These are phyloP conservation scores for Penicillium pancosmium DNA, from an alignment of 495 filamentous ascomycete species.

Conservation along the genomic window DNA sequence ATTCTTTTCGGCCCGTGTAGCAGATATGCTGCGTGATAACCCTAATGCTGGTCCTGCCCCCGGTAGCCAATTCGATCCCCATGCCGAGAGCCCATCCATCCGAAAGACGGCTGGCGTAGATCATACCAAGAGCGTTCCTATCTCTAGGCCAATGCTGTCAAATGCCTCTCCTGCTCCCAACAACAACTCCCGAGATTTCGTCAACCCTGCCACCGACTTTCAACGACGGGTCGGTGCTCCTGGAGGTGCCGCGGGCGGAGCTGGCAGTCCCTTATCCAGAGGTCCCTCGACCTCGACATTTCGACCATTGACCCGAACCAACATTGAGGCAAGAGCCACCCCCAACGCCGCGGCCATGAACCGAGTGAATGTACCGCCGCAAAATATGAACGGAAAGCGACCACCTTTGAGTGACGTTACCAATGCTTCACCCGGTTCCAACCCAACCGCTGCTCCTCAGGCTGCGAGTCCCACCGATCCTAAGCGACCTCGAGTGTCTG, in stretches of 20 bases:
- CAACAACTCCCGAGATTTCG: conserved; percentile 49
- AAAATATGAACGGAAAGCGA: conserved; percentile 46
- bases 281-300: conserved; percentile 46
- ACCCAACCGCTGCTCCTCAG: conserved; percentile 23
- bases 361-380: conserved; percentile 29
- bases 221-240: conserved; percentile 76
- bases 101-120: conserved; percentile 89
- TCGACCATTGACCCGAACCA: conserved; percentile 48
- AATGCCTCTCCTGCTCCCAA: conserved; percentile 26
- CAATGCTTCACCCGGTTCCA: conserved; percentile 36
- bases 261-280: conserved; percentile 42
- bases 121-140: conserved; percentile 69
- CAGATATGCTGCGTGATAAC: conserved; percentile 51
- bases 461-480: conserved; percentile 32
- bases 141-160: conserved; percentile 51
- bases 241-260: conserved; percentile 30
- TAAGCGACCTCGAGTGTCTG: conserved; percentile 37
- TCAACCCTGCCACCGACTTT: conserved; percentile 72
- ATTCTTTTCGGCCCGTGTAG: conserved; percentile 80
- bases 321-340: conserved; percentile 31
- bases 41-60: conserved; percentile 46
- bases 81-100: conserved; percentile 82
- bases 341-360: conserved; percentile 21
- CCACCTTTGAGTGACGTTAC: conserved; percentile 56
- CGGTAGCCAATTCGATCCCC: conserved; percentile 74